Conservation (phyloP, 768 basidiomycete genomes). For the Suillus subalutaceus region DNA sequence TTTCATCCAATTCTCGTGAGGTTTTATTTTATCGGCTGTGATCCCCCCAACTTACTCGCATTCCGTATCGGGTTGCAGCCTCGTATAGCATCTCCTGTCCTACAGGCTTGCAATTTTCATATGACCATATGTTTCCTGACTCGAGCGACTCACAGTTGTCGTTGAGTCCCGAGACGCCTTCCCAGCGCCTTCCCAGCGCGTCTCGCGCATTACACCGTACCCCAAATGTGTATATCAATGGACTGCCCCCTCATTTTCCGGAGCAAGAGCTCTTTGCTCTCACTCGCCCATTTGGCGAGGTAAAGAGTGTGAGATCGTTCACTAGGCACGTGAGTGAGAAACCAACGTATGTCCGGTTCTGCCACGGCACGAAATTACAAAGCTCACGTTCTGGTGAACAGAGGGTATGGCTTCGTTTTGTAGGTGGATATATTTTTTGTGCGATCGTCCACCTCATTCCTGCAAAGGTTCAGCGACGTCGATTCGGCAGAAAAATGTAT, state of each 20-base stretch:
- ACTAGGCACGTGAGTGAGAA: constrained; percentile 81
- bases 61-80: constrained; percentile 16
- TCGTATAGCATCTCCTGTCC: constrained; percentile 29
- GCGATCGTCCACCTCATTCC: constrained; percentile 5
- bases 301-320: constrained; percentile 81
- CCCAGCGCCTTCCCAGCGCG: constrained; percentile 15
- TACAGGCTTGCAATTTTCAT: constrained; percentile 15
- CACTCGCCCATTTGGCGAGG: constrained; percentile 68
- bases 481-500: constrained; percentile 79
- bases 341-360: constrained; percentile 44
- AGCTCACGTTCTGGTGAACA: constrained; percentile 32
- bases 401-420: constrained; percentile 82
- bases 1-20: constrained; percentile 31
- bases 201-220: constrained; percentile 36
- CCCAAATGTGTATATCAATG: constrained; percentile 89
- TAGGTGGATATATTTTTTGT: constrained; percentile 39
- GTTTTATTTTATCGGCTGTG: not conserved
- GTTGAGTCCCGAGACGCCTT: constrained; percentile 17
- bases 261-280: constrained; percentile 80
- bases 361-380: constrained; percentile 11
- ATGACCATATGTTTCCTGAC: constrained; percentile 16
- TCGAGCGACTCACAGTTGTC: constrained; percentile 18
- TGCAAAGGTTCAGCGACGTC: constrained; percentile 62
- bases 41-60: constrained; percentile 11
- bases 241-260: constrained; percentile 79